Percentiles rank a stretch among this genome's conserved stretches.
phyloP scores from a whole-genome alignment of 2,329 filamentous ascomycete species.

The Xylaria sp. region DNA sequence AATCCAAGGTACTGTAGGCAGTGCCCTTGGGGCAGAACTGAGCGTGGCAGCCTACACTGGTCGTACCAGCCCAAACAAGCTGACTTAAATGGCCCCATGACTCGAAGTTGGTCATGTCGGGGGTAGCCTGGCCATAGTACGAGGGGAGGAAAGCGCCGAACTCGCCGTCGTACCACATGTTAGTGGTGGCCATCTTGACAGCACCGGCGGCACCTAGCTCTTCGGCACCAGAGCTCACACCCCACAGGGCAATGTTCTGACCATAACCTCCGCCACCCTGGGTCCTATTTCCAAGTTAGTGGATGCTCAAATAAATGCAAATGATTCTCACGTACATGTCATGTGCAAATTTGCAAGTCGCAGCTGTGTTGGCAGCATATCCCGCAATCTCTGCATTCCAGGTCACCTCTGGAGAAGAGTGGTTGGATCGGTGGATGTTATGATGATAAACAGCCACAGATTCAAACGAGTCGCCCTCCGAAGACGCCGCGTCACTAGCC shows the following conservation, averaged over 20 bases:
- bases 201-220: slow-evolving; percentile 63
- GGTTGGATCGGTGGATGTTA: slow-evolving; percentile 87
- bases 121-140: slow-evolving; percentile 69
- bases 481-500: slow-evolving; percentile 21
- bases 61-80: slow-evolving; percentile 74
- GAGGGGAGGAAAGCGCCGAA: slow-evolving; percentile 63
- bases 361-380: slow-evolving; percentile 72
- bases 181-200: slow-evolving; percentile 75
- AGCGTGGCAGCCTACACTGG: slow-evolving; percentile 70
- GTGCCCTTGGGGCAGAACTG: slow-evolving; percentile 64
- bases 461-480: slow-evolving; percentile 49
- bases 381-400: slow-evolving; percentile 74
- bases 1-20: slow-evolving; percentile 58
- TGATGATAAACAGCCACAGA: slow-evolving; percentile 73
- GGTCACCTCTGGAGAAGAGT: slow-evolving; percentile 71
- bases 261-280: slow-evolving; percentile 76
- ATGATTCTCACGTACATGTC: slow-evolving; percentile 70
- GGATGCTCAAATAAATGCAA: neutral
- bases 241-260: slow-evolving; percentile 86
- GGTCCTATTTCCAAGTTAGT: slow-evolving; percentile 56
- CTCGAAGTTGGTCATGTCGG: slow-evolving; percentile 70
- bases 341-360: slow-evolving; percentile 77
- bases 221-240: slow-evolving; percentile 52
- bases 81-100: slow-evolving; percentile 80
- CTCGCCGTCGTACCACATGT: slow-evolving; percentile 92